These are phyloP conservation scores for Xylaria venustula DNA, from an alignment of 495 filamentous ascomycete genomes.

Conservation along the genomic window DNA sequence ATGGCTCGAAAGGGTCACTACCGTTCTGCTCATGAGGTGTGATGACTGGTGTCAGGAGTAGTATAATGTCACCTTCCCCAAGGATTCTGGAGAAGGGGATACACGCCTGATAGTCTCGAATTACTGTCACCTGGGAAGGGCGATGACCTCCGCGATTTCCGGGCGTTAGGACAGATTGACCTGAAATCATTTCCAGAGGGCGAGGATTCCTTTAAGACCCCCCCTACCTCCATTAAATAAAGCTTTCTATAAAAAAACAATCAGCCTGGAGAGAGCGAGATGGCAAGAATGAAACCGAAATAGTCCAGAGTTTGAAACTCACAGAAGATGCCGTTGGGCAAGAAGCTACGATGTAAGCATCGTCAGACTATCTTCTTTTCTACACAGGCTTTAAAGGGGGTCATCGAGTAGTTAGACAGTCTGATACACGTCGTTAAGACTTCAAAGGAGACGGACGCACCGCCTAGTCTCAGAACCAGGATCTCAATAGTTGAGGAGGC, in stretches of 20 bases:
- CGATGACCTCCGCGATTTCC: slow-evolving; percentile 18
- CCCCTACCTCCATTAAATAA: slow-evolving; percentile 16
- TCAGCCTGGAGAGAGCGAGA: background rate
- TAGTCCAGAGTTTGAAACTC: background rate
- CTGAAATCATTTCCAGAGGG: slow-evolving; percentile 19
- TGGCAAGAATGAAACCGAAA: background rate
- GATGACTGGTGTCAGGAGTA: slow-evolving; percentile 61
- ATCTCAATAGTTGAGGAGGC: background rate
- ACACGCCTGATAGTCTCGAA: slow-evolving; percentile 37
- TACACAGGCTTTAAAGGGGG: background rate
- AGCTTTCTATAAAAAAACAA: background rate
- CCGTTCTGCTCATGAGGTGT: slow-evolving; percentile 39
- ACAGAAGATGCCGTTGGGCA: slow-evolving; percentile 10
- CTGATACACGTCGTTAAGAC: background rate
- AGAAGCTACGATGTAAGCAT: slow-evolving; percentile 14
- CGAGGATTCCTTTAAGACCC: slow-evolving; percentile 10
- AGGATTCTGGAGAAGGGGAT: slow-evolving; percentile 42
- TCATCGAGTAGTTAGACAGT: background rate
- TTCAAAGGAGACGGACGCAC: slow-evolving; percentile 1
- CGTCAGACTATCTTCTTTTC: slow-evolving; percentile 1
- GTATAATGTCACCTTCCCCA: slow-evolving; percentile 48
- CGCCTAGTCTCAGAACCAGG: slow-evolving; percentile 1
- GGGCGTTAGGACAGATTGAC: slow-evolving; percentile 11
- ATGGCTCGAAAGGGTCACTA: slow-evolving; percentile 59
- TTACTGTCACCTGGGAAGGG: slow-evolving; percentile 19